A percentile compares a stretch with the other conserved stretches of the same genome.
Evolutionary conservation across 768 basidiomycete species (phyloP).

Genomic region (Kondoa malvinella): DNA sequence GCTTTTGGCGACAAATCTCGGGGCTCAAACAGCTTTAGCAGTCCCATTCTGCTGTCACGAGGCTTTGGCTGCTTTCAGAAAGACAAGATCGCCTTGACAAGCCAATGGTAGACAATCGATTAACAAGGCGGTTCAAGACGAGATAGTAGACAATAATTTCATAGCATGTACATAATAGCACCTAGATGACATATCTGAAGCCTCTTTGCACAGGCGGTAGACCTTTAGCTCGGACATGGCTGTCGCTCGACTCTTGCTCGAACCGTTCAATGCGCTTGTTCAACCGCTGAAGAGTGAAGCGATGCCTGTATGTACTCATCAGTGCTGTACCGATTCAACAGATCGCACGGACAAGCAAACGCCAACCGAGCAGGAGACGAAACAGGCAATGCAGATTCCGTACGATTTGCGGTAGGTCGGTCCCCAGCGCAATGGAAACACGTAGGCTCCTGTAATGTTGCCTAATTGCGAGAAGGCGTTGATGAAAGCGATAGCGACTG

Average conservation of each 20-base stretch:
- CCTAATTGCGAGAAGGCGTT: slow-evolving; percentile 47
- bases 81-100: too few relatives aligned
- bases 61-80: too few relatives aligned
- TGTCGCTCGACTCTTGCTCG: slow-evolving; percentile 16
- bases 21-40: not conserved
- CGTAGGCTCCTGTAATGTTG: slow-evolving; percentile 66
- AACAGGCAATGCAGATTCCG: slow-evolving; percentile 50
- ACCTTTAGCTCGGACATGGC: not conserved
- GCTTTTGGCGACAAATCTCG: not conserved
- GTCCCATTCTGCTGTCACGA: too few relatives aligned
- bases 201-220: not conserved
- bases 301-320: slow-evolving; percentile 14
- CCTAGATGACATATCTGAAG: not conserved
- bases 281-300: slow-evolving; percentile 28
- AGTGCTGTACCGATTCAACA: not conserved
- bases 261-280: slow-evolving; percentile 32
- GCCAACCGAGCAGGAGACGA: slow-evolving; percentile 40
- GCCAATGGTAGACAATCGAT: too few relatives aligned
- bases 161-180: too few relatives aligned
- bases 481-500: slow-evolving; percentile 51
- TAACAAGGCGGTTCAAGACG: too few relatives aligned
- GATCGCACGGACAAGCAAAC: slow-evolving; percentile 16
- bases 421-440: slow-evolving; percentile 26
- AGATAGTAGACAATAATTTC: too few relatives aligned
- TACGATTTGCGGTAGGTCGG: slow-evolving; percentile 41